phyloP scores from a whole-genome alignment of 345 rosid species.

The Reutealis trisperma region DNA sequence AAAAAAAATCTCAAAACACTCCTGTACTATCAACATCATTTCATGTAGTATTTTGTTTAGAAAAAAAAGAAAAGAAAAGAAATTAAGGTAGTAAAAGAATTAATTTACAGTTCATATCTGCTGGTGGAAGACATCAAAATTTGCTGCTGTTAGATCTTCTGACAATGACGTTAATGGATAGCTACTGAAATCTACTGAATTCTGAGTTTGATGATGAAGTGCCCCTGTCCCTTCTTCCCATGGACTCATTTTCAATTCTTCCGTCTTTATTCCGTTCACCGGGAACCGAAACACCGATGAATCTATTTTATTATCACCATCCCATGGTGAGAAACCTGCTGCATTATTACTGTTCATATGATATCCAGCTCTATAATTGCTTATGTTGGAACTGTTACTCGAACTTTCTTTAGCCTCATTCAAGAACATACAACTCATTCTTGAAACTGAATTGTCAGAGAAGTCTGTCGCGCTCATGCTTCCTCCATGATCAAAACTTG shows the following conservation, averaged over 20 bases:
- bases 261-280: conserved; percentile 37
- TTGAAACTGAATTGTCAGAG: conserved; percentile 45
- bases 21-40: conserved; percentile 37
- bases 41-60: conserved; percentile 17
- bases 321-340: conserved; percentile 37
- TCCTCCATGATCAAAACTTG: conserved; percentile 45
- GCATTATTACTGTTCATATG: conserved; percentile 31
- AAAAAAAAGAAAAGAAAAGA: background rate
- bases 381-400: conserved; percentile 55
- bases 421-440: conserved; percentile 38
- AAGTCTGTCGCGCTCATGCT: conserved; percentile 38
- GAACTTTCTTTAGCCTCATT: conserved; percentile 45
- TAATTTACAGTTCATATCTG: conserved; percentile 48
- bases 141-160: conserved; percentile 49
- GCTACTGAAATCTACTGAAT: conserved; percentile 48
- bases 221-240: conserved; percentile 30
- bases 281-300: conserved; percentile 40
- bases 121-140: conserved; percentile 53
- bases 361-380: conserved; percentile 43
- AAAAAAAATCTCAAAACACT: conserved; percentile 22
- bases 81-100: conserved; percentile 5
- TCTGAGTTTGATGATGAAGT: conserved; percentile 25
- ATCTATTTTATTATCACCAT: conserved; percentile 31
- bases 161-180: conserved; percentile 55
- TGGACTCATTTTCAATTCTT: conserved; percentile 33